Evolutionary conservation across 2,329 filamentous ascomycete species (phyloP), one percentile per base, ranked within the genome.

Genomic region (Aspergillus phoenicis): DNA sequence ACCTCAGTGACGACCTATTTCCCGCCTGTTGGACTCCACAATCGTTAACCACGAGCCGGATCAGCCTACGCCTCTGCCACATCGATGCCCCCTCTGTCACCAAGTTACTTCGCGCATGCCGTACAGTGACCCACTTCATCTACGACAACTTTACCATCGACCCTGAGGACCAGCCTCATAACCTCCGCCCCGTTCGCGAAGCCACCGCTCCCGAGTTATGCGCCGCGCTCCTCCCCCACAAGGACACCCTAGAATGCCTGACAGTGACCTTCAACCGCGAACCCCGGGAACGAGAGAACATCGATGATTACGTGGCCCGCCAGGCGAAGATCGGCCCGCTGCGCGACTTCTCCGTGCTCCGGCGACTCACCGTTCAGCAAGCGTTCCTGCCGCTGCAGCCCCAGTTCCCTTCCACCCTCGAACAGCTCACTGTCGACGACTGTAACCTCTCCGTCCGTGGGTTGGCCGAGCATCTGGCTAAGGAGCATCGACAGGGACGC

Each of bases 381-480:
- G 59, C 60, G 6, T 26, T 63, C n/a, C 67, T 72, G 26, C 62
- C 69, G n/a, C 8, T 45, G 11, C 62, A 66, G 24, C 69, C 70
- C 17, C 36, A 63, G 52, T 67, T 72, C 26, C 60, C 66, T 2
- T 28, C 54, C 2, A 62, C 65, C 1, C 30, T 72, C 2, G 33
- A 65, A 45, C 43, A 5, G 8, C 65, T 71, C 8, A 8, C 45
- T 1, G 62, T 71, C 45, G 60, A 62, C 8, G 64, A 71, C 59
- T 70, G 67, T 61, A 70, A 67, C 49, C 58, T 60, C 1, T 68
- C 69, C 15, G 61, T 69, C 36, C 54, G 56, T 2, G 61, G 67
- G 2, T 52, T 68, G 55, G 49, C 58, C 7, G 43, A 62, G 24
- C 58, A 66, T 13, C 64, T 72, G 33, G 69, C 67, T 1, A 52